Conservation (phyloP, 2,329 filamentous ascomycete species). For the Fusarium vanettenii region DNA sequence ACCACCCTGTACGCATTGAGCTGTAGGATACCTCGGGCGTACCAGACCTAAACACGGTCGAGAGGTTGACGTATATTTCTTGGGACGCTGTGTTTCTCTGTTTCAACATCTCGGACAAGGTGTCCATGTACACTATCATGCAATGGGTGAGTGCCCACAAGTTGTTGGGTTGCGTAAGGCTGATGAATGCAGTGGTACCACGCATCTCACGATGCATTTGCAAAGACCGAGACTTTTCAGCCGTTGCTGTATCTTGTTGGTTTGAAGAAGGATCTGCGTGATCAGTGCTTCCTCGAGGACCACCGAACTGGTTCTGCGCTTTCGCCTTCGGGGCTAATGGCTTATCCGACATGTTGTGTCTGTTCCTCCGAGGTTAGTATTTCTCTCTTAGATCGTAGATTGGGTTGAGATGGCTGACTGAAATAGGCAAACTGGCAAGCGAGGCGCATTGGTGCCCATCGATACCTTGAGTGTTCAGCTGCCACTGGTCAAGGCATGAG, state of each 20-base stretch:
- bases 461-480: slow-evolving; percentile 52
- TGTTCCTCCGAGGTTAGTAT: slow-evolving; percentile 43
- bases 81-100: slow-evolving; percentile 55
- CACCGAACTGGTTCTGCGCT: slow-evolving; percentile 21
- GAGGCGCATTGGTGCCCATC: slow-evolving; percentile 42
- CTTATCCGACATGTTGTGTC: slow-evolving; percentile 47
- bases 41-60: slow-evolving; percentile 50
- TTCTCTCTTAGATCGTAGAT: fast-evolving
- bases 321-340: slow-evolving; percentile 16
- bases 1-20: slow-evolving; percentile 46
- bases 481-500: slow-evolving; percentile 50
- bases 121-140: slow-evolving; percentile 49
- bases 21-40: slow-evolving; percentile 56
- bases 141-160: slow-evolving; percentile 47
- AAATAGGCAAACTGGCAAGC: slow-evolving; percentile 49
- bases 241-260: slow-evolving; percentile 50
- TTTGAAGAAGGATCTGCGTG: slow-evolving; percentile 49
- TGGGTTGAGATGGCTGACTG: neutral
- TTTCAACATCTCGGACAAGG: slow-evolving; percentile 51
- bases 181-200: slow-evolving; percentile 45
- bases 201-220: slow-evolving; percentile 44
- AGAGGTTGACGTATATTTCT: slow-evolving; percentile 48
- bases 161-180: neutral
- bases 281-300: slow-evolving; percentile 38
- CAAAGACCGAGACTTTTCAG: slow-evolving; percentile 17